Evolutionary conservation across 768 basidiomycete species (phyloP), one percentile per base, ranked within the genome.

Genomic region (Suillus paluster): DNA sequence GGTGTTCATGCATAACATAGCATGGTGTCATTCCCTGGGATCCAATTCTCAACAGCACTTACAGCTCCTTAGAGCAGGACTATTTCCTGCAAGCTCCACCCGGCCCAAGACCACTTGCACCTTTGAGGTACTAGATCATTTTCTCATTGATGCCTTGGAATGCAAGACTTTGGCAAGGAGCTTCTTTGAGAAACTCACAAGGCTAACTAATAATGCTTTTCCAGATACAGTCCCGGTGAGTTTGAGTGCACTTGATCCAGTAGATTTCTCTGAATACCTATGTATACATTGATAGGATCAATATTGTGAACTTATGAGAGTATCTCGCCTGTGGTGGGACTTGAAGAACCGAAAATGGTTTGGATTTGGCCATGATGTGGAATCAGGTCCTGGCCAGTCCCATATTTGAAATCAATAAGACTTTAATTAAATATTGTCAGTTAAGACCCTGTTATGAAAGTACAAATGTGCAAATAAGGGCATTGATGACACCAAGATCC

Each of bases 101-200:
- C 1, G 48, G 11, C 58, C 58, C n/a, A 42, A 64, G 36, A 48
- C 63, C 21, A 50, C 53, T n/a, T 62, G 61, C 39, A 60, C 63
- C 8, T 64, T 61, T 3, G 48, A 56, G 14, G 63, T 45, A 15
- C 49, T 63, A 14, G 41, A 55, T 33, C 39, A 60, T 34, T 63
- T 61, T 50, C 50, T 41, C 19, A 55, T 63, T 1, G 57, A 64
- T 44, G 41, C 45, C 19, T 36, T 64, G n/a, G 52, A 52, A 38
- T 68, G 60, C 33, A 68, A 68, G 58, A 67, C 62, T 39, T 58
- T 63, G 0, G 60, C 67, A 8, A 63, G 62, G 23, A 63, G 36
- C 50, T 67, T 65, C 50, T 44, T 57, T 41, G 53, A 52, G 30
- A 64, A 21, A 45, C 52, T 67, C 15, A 57, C 42, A 30, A 30